Evolutionary conservation across 306 rosid species (phyloP), one percentile per base, ranked within the genome.

Genomic region (Prunus mongolica): DNA sequence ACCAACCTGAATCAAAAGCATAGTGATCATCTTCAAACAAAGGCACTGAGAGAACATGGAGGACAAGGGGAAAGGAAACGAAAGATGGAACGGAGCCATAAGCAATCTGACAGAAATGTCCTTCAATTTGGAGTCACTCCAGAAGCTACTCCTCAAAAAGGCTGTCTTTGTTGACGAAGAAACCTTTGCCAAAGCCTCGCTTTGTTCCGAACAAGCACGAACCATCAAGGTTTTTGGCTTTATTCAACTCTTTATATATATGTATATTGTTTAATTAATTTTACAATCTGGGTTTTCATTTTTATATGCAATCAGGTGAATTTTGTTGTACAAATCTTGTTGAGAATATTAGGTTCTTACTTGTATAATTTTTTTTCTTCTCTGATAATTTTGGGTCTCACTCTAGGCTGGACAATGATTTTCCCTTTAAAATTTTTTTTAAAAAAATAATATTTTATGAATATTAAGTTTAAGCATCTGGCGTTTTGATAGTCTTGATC

Each of bases 11-110:
- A 6, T 38, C 44, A 38, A 38, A 38, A 38, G 44, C 44, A 38
- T 7, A 38, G 63, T 60, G 67, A 28, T 63, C 20, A 16, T 63
- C 20, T 63, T 63, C 67, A 32, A 30, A 32, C 45, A n/a, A 25
- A 51, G 19, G 16, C 30, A 13, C 30, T 13, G 56, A 65, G 49
- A 28, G 62, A 28, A 62, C 38, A 89, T 88, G 97, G 98, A 91
- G 57, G 95, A 86, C 47, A 90, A 76, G 65, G 89, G 83, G 50
- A 88, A 85, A 75, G 96, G 92, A 54, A 83, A 67, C 32, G 96
- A 92, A 78, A 82, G 97, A 89, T 95, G 97, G 97, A 88, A 76
- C 79, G 98, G 96, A 79, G 97, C 97, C 62, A 91, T 82, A 41
- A 78, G 88, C 19, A 95, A 95, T 90, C 89, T 92, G 61, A 83